Evolutionary conservation across 305 asterid species (phyloP), one percentile per base, ranked within the genome.

Genomic region (Fraxinus sp.): DNA sequence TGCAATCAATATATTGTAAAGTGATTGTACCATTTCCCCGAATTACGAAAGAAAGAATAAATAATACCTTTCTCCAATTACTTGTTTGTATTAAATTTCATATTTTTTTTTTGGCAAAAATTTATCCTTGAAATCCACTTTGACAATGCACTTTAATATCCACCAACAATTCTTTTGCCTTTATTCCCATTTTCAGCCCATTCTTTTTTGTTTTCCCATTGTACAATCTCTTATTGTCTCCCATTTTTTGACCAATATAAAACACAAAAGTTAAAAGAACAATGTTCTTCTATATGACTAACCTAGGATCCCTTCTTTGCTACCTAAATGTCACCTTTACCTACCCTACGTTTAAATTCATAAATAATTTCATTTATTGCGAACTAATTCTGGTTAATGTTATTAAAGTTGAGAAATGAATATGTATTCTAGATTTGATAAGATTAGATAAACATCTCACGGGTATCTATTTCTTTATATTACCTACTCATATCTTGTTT

Each of bases 191-290:
- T 77, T 80, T 75, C 79, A 70, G 76, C 86, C 77, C 35, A 75
- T 77, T 84, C 36, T 74, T 9, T 66, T 37, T 76, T 24, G n/a
- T 3, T 82, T 79, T 71, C 24, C 26, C 70, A 73, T 74, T 77
- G 86, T 90, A 89, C 89, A 90, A 90, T 86, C 85, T 71, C 85
- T 83, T 86, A 71, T 74, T 59, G 62, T 82, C 90, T 86, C 89
- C 87, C 89, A 88, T 85, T 83, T 85, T 86, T 89, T 88, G 92
- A 91, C 89, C 89, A 88, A 87, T 78, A 84, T 52, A 76, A 81
- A 80, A 83, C 79, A 77, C 71, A 59, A 36, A 36, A 8, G 79
- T 32, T 82, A 83, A 84, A 76, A 70, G 71, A 83, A 32, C 84
- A 77, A 35, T 77, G 82, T 79, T 83, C 36, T 66, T 83, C 77